Conservation (phyloP, 768 basidiomycete genomes). For the Lactarius sp. region DNA sequence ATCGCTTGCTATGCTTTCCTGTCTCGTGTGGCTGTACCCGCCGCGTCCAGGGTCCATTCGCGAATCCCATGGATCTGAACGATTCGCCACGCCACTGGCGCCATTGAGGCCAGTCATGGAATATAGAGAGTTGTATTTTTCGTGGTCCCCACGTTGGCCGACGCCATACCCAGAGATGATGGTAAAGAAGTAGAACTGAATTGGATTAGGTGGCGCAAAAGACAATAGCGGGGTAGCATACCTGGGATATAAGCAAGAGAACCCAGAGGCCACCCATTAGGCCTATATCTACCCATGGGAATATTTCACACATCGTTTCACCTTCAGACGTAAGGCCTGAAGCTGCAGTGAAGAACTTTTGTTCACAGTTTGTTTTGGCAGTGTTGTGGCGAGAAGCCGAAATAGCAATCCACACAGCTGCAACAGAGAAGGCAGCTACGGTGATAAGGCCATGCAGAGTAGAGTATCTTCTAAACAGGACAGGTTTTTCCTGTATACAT, state of each 20-base stretch:
- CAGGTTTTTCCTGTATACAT: slow-evolving; percentile 53
- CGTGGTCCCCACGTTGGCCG: slow-evolving; percentile 74
- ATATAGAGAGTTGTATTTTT: slow-evolving; percentile 70
- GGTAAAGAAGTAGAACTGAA: slow-evolving; percentile 46
- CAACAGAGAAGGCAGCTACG: slow-evolving; percentile 63
- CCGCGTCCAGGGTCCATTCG: slow-evolving; percentile 34
- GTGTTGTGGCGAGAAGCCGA: slow-evolving; percentile 72
- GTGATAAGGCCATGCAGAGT: slow-evolving; percentile 56
- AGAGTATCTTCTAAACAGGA: slow-evolving; percentile 61
- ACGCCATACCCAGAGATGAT: slow-evolving; percentile 61
- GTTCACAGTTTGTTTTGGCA: slow-evolving; percentile 63
- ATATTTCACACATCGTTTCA: slow-evolving; percentile 76
- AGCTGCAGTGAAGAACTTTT: slow-evolving; percentile 46
- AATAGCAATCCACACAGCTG: slow-evolving; percentile 75
- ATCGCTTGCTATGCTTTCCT: slow-evolving; percentile 23
- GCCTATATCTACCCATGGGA: slow-evolving; percentile 89
- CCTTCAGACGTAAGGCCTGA: slow-evolving; percentile 46
- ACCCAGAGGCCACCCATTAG: slow-evolving; percentile 89
- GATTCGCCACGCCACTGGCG: slow-evolving; percentile 61
- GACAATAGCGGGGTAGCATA: slow-evolving; percentile 35
- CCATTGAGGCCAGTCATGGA: slow-evolving; percentile 49
- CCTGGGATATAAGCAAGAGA: slow-evolving; percentile 72
- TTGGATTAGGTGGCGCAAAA: slow-evolving; percentile 33
- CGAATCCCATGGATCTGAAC: slow-evolving; percentile 67
- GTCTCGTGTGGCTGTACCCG: slow-evolving; percentile 17